These are phyloP conservation scores for Saccharata proteae DNA, from an alignment of 2,329 filamentous ascomycete species.

Conservation along the genomic window DNA sequence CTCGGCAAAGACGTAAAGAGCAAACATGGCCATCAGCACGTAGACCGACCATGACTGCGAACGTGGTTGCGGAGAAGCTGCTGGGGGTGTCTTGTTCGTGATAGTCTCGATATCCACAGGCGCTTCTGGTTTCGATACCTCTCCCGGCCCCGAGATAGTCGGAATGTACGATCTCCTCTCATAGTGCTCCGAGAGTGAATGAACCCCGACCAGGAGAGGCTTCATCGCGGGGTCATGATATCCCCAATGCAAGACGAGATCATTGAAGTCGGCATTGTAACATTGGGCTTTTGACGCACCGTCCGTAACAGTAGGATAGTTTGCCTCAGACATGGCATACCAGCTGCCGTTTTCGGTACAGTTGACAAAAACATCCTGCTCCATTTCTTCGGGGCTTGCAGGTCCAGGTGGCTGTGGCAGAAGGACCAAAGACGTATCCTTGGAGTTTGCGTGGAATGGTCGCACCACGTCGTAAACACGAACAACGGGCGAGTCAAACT, in stretches of 20 bases:
- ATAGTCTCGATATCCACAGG: conserved; percentile 11
- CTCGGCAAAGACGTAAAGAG: conserved; percentile 3
- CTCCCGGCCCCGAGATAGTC: conserved; percentile 6
- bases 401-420: conserved; percentile 74
- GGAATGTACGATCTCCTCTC: not conserved
- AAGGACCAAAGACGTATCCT: conserved; percentile 65
- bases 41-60: too few species aligned
- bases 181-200: conserved; percentile 16
- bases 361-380: conserved; percentile 61
- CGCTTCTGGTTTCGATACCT: conserved; percentile 12
- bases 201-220: conserved; percentile 27
- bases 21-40: too few species aligned
- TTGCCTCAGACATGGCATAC: conserved; percentile 82
- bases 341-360: conserved; percentile 76
- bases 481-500: conserved; percentile 65
- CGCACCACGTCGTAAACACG: conserved; percentile 81
- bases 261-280: conserved; percentile 31
- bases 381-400: conserved; percentile 27
- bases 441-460: conserved; percentile 52
- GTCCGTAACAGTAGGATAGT: conserved; percentile 75
- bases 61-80: too few species aligned
- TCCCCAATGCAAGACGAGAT: conserved; percentile 16
- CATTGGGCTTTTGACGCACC: conserved; percentile 47
- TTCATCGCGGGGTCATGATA: conserved; percentile 19
- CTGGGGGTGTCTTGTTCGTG: too few species aligned